A percentile compares a stretch with the other conserved stretches of the same genome.
Evolutionary conservation across 768 basidiomycete species (phyloP).

Genomic region (Tremella mesenterica): DNA sequence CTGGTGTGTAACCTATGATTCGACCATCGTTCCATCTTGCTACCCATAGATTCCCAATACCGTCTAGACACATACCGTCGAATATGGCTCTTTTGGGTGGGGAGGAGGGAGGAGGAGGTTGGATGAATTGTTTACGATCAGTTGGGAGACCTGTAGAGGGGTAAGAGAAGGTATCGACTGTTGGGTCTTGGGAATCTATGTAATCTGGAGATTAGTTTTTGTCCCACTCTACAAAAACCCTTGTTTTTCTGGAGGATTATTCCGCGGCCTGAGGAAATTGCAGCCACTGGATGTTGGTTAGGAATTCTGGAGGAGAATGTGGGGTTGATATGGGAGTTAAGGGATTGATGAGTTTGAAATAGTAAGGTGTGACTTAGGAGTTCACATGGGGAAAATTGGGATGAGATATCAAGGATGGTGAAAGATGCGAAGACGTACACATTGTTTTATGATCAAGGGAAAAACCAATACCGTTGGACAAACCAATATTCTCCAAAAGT

Average conservation of each 20-base stretch:
- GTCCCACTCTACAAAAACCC: no score
- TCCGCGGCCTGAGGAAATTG: no score
- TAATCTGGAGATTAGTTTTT: no score
- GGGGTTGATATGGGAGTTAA: no score
- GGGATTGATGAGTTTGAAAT: no score
- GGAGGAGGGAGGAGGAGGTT: conserved; percentile 12
- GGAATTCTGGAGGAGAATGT: no score
- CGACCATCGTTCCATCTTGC: conserved; percentile 36
- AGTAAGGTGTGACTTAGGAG: no score
- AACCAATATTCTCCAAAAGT: conserved; percentile 25
- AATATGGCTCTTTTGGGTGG: conserved; percentile 19
- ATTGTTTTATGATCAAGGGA: conserved; percentile 34
- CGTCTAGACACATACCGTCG: conserved; percentile 39
- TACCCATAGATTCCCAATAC: conserved; percentile 36
- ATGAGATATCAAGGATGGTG: no score
- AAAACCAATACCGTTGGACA: conserved; percentile 39
- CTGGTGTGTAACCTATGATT: conserved; percentile 30
- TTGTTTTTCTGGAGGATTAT: no score
- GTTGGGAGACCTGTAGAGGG: conserved; percentile 19
- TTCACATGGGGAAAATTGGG: no score
- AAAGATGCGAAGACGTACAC: conserved; percentile 34
- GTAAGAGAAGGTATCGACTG: conserved; percentile 26
- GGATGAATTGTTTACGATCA: conserved; percentile 19
- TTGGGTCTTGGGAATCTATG: conserved; percentile 33
- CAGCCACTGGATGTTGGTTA: no score